phyloP scores from a whole-genome alignment of 208 protist genomes.

The Trypanosomatidae sp. region DNA sequence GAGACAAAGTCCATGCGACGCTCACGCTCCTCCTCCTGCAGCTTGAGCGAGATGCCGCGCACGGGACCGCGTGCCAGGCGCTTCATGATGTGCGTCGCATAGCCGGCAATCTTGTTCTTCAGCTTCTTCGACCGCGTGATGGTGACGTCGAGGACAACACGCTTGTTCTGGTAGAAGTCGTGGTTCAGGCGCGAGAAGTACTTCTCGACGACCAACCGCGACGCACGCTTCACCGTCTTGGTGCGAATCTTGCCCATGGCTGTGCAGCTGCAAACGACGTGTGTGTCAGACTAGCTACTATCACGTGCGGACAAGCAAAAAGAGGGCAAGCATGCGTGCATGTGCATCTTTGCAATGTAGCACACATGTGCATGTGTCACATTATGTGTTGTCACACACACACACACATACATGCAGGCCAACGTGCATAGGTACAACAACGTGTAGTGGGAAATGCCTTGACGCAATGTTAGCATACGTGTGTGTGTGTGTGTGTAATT shows the following conservation, averaged over 20 bases:
- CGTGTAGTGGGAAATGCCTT: too few relatives aligned
- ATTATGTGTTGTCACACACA: too few relatives aligned
- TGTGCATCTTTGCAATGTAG: too few relatives aligned
- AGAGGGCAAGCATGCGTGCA: too few relatives aligned
- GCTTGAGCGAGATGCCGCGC: constrained; percentile 99
- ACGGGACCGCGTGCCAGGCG: constrained; percentile 97
- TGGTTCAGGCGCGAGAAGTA: constrained; percentile 98
- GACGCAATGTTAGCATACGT: not conserved
- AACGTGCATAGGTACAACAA: too few relatives aligned
- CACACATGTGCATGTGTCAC: too few relatives aligned
- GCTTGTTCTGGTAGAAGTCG: constrained; percentile 99
- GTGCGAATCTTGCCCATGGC: constrained; percentile 99
- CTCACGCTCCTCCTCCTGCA: constrained; percentile 99
- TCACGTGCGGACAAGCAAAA: not conserved
- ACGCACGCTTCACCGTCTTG: constrained; percentile 99
- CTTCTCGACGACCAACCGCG: constrained; percentile 98
- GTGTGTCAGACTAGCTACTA: not conserved
- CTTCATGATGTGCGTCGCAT: constrained; percentile 98
- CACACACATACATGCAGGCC: too few relatives aligned
- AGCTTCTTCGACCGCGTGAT: constrained; percentile 98
- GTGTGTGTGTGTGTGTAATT: constrained; percentile 4
- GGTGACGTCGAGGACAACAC: constrained; percentile 93
- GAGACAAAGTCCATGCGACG: constrained; percentile 99
- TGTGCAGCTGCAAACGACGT: not conserved
- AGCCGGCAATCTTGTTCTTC: constrained; percentile 99